Evolutionary conservation across 495 filamentous ascomycete species (phyloP).

Genomic region (Penicillium alfredii): DNA sequence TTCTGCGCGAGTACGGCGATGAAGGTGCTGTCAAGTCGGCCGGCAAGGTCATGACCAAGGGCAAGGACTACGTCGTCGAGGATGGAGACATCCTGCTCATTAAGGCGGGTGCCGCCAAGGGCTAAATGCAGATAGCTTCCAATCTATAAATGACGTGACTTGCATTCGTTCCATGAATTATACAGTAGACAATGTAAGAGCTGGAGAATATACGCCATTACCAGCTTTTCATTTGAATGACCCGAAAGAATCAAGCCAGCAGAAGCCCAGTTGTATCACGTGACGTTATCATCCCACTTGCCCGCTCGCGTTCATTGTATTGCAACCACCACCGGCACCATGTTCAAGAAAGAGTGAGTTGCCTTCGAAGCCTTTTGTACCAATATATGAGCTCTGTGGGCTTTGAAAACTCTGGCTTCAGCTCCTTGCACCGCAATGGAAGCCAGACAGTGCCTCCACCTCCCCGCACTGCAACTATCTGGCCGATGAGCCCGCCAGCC

Average conservation of each 20-base stretch:
- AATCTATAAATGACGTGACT: conserved; percentile 21
- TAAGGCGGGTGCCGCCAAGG: conserved; percentile 93
- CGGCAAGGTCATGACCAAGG: conserved; percentile 97
- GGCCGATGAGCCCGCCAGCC: no score
- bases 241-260: conserved; percentile 3
- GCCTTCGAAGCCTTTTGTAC: neutral
- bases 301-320: conserved; percentile 10
- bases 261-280: conserved; percentile 27
- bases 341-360: conserved; percentile 90
- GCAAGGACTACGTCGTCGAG: conserved; percentile 82
- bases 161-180: no score
- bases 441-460: no score
- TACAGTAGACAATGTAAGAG: no score
- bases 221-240: conserved; percentile 2
- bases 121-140: conserved; percentile 35
- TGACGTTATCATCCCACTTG: conserved; percentile 33
- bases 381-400: no score
- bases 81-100: conserved; percentile 66
- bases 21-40: conserved; percentile 84
- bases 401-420: no score
- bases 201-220: conserved; percentile 6
- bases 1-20: conserved; percentile 78
- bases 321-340: conserved; percentile 31
- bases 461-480: no score
- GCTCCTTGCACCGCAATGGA: no score